Conservation (phyloP, 257 asterid genomes). For the Petunia secreta region DNA sequence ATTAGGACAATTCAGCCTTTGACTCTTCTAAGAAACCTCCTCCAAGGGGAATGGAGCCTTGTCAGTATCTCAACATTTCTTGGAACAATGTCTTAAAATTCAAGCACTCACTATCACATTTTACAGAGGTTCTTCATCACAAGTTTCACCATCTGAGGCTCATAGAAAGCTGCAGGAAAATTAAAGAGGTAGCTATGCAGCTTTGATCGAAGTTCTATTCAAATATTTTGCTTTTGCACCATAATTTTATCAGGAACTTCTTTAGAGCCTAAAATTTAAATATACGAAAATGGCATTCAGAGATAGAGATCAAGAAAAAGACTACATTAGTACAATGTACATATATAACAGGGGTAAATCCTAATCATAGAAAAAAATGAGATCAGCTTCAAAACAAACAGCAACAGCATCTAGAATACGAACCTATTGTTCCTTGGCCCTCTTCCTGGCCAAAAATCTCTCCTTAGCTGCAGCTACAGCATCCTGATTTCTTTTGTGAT, state of each 20-base stretch:
- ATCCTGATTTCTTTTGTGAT: conserved; percentile 56
- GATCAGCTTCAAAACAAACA: not conserved
- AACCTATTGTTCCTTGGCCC: conserved; percentile 43
- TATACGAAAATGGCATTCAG: conserved; percentile 7
- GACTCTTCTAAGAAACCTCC: not conserved
- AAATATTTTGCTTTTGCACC: not conserved
- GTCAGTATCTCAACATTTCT: not conserved
- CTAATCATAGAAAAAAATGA: not conserved
- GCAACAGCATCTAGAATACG: not conserved
- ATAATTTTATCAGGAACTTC: not conserved
- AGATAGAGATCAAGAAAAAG: not conserved
- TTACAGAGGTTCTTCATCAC: not conserved
- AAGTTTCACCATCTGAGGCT: not conserved
- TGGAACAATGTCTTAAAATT: not conserved
- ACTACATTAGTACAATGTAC: not conserved
- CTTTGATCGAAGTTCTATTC: not conserved
- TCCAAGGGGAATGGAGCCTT: not conserved
- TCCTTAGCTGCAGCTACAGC: conserved; percentile 65
- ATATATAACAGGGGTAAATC: not conserved
- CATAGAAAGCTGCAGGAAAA: not conserved
- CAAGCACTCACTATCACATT: not conserved
- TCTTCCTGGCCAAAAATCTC: conserved; percentile 82
- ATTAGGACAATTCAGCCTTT: not conserved
- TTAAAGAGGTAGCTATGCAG: not conserved
- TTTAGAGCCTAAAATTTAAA: not conserved